These are phyloP conservation scores for Liriodendron chinense DNA, from an alignment of 164 flowering plant genomes.

Conservation along the genomic window DNA sequence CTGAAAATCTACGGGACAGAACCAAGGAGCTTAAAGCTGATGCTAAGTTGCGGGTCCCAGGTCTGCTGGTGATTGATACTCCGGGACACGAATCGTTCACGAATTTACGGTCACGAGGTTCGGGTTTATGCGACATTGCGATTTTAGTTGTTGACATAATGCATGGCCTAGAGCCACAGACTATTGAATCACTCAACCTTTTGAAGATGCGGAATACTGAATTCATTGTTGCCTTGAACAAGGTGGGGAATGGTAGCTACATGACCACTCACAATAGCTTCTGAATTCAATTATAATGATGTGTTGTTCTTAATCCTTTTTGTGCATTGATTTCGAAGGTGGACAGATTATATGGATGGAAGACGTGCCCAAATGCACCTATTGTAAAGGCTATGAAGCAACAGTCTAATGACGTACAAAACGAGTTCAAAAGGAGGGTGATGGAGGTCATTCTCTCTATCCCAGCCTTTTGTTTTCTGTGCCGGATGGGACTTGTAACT, in stretches of 20 bases:
- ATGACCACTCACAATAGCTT: not conserved
- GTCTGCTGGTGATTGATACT: slow-evolving; percentile 91
- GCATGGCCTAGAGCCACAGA: slow-evolving; percentile 98
- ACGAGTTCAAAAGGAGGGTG: slow-evolving; percentile 79
- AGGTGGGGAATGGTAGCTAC: slow-evolving; percentile 38
- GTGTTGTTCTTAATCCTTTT: not conserved
- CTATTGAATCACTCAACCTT: slow-evolving; percentile 93
- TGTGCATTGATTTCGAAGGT: slow-evolving; percentile 44
- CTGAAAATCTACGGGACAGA: slow-evolving; percentile 86
- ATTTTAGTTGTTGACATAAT: slow-evolving; percentile 96
- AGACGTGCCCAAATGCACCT: slow-evolving; percentile 73
- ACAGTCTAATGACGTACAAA: slow-evolving; percentile 75
- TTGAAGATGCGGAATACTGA: slow-evolving; percentile 93
- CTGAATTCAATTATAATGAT: not conserved
- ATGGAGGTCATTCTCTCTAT: slow-evolving; percentile 38
- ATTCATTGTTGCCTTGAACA: slow-evolving; percentile 91
- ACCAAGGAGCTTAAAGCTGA: slow-evolving; percentile 93
- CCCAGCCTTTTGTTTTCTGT: not conserved
- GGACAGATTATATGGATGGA: slow-evolving; percentile 97
- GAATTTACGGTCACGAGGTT: slow-evolving; percentile 92
- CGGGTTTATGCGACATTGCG: slow-evolving; percentile 96
- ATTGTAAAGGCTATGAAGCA: slow-evolving; percentile 73
- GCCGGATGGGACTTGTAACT: not conserved
- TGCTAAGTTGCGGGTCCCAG: slow-evolving; percentile 89
- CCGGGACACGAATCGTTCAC: slow-evolving; percentile 98